Evolutionary conservation across 106 monocot genomes (phyloP).

Genomic region (Ottelia alismoides): DNA sequence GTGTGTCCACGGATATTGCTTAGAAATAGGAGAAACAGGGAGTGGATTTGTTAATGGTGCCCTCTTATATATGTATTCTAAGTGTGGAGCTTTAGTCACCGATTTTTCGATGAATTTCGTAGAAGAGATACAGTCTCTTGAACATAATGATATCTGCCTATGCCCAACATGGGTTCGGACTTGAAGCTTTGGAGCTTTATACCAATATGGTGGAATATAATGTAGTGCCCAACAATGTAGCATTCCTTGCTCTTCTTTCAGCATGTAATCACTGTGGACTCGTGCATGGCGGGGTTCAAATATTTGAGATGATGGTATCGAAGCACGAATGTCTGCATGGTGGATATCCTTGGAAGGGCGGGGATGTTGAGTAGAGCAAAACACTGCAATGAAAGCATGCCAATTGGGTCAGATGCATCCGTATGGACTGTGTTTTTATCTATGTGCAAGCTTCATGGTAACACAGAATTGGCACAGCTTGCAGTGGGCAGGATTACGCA

Average conservation of each 20-base stretch:
- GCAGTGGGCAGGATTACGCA: conserved; percentile 17
- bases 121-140: conserved; percentile 27
- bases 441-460: conserved; percentile 51
- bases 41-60: conserved; percentile 27
- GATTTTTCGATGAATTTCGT: conserved; percentile 28
- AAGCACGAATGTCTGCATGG: conserved; percentile 62
- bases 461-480: conserved; percentile 31
- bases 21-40: conserved; percentile 31
- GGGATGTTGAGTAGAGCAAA: conserved; percentile 55
- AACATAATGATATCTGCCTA: conserved; percentile 48
- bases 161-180: conserved; percentile 46
- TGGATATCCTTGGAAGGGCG: conserved; percentile 64
- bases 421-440: conserved; percentile 49
- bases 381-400: conserved; percentile 35
- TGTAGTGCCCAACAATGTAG: conserved; percentile 31
- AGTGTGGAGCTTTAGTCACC: conserved; percentile 36
- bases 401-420: conserved; percentile 29
- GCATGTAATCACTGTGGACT: conserved; percentile 58
- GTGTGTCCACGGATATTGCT: conserved; percentile 27
- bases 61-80: conserved; percentile 64
- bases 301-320: conserved; percentile 46
- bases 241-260: conserved; percentile 44
- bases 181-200: conserved; percentile 32
- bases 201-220: conserved; percentile 20
- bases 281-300: conserved; percentile 26